Conservation (phyloP, 768 basidiomycete genomes). For the Boletus rubroflammeus region DNA sequence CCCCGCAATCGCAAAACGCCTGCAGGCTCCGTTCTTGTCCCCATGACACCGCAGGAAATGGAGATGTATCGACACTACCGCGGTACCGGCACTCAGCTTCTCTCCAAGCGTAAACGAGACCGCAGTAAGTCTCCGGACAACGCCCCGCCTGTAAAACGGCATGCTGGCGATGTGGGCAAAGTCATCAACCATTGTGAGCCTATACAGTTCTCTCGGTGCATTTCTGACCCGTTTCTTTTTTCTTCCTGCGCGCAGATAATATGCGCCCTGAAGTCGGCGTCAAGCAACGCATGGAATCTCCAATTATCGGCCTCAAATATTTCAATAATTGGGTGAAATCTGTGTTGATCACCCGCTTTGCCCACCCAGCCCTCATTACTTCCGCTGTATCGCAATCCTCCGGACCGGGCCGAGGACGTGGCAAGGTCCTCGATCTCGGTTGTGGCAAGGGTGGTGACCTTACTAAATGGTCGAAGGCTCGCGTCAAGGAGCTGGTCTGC, state of each 20-base stretch:
- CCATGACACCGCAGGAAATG: slow-evolving; percentile 61
- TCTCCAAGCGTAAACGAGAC: slow-evolving; percentile 51
- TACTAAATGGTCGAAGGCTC: slow-evolving; percentile 90
- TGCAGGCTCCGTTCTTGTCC: slow-evolving; percentile 57
- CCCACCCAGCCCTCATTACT: slow-evolving; percentile 60
- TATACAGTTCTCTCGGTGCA: background rate
- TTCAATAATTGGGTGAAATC: slow-evolving; percentile 99
- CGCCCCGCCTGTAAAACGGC: slow-evolving; percentile 45
- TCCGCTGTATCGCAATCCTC: slow-evolving; percentile 30
- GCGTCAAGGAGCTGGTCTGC: slow-evolving; percentile 72
- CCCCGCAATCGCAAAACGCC: slow-evolving; percentile 61
- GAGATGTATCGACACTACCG: slow-evolving; percentile 54
- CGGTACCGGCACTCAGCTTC: slow-evolving; percentile 52
- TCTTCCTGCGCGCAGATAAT: slow-evolving; percentile 60
- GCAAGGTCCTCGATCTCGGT: slow-evolving; percentile 92
- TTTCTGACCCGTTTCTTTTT: slow-evolving; percentile 4
- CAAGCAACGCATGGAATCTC: slow-evolving; percentile 77
- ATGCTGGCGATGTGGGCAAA: slow-evolving; percentile 64
- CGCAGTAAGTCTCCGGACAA: slow-evolving; percentile 37
- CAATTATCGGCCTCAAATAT: slow-evolving; percentile 93
- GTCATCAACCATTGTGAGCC: slow-evolving; percentile 75
- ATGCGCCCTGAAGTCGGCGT: slow-evolving; percentile 88
- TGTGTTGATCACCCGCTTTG: slow-evolving; percentile 89
- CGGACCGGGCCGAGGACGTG: slow-evolving; percentile 36
- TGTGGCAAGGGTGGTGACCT: slow-evolving; percentile 99